Percentiles rank a stretch among this genome's conserved stretches.
phyloP scores from a whole-genome alignment of 768 basidiomycete genomes.

The Tubosaeta sp. region DNA sequence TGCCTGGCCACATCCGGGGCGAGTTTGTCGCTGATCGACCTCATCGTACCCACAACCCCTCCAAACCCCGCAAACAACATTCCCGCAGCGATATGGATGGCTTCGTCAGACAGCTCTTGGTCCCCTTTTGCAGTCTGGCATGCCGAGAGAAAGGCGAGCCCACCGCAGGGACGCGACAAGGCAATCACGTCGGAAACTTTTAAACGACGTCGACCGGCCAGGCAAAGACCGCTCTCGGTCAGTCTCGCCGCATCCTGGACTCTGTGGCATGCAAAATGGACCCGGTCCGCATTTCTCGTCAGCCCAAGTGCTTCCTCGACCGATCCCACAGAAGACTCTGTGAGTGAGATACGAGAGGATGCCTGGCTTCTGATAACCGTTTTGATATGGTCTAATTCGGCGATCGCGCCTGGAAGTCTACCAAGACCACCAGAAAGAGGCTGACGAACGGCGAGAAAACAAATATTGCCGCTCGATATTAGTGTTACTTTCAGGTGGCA shows the following conservation, averaged over 20 bases:
- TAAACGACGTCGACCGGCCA: neutral
- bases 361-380: neutral
- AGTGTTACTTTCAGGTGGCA: neutral
- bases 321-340: neutral
- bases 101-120: neutral
- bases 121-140: neutral
- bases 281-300: neutral
- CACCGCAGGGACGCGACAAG: neutral
- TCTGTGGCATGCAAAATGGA: neutral
- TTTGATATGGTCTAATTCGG: neutral
- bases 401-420: neutral
- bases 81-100: neutral
- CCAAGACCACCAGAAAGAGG: neutral
- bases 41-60: constrained; percentile 40
- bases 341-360: neutral
- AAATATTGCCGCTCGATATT: neutral
- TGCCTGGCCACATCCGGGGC: constrained; percentile 30
- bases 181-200: neutral
- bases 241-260: neutral
- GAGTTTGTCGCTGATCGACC: constrained; percentile 37
- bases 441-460: neutral
- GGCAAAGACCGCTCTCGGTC: neutral
- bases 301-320: neutral
- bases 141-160: neutral
- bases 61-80: constrained; percentile 5